Base-by-base conservation (phyloP, 2,329 filamentous ascomycete species). In the Fusarium vanettenii region DNA sequence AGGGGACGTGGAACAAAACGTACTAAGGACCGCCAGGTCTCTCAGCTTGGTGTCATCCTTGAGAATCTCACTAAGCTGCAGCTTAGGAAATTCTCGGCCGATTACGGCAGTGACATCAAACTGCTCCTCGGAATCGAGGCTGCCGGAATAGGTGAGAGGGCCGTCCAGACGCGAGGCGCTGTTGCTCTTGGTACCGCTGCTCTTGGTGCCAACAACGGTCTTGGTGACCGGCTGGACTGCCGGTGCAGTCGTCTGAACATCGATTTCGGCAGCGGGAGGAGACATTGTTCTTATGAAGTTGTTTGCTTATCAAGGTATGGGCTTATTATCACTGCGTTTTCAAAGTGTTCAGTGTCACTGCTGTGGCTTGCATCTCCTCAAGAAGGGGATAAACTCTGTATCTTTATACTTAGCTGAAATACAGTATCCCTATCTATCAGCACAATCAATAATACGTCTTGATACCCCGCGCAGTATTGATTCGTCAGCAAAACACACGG, bases 21-120 rank as follows among this genome's bases (percentile, higher is more conserved):
- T 48, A 69, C 69, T 63, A 13, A 67, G 48, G 18, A 72, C 20
- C 7, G 67, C 70, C 48, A 72, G n/a, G 10, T 72, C 70, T 11
- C 60, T 48, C 6, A 72, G 67, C 14, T 70, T 64, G 6, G 33
- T 43, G 6, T 72, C 70, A 55, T 72, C 67, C 16, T 64, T 56
- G 9, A 72, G 43, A 7, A 72, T 55, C 3, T 64, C 64, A 20
- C 60, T 60, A 13, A 72, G 60, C 29, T 72, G 67, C 3, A 72
- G 16, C 18, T 70, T 60, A 11, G 67, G 56, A 20, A 70, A 70
- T 50, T 72, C 64, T 22, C 67, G 55, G 0, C 67, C 67, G 35
- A 70, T 67, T 10, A 61, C 63, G 13, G 70, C 55, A 11, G 70
- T 72, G 22, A 70, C 60, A 33, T 72, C 70, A 37, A 67, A 72